Conservation (phyloP, 164 flowering plant genomes). For the Cinnamomum chago region DNA sequence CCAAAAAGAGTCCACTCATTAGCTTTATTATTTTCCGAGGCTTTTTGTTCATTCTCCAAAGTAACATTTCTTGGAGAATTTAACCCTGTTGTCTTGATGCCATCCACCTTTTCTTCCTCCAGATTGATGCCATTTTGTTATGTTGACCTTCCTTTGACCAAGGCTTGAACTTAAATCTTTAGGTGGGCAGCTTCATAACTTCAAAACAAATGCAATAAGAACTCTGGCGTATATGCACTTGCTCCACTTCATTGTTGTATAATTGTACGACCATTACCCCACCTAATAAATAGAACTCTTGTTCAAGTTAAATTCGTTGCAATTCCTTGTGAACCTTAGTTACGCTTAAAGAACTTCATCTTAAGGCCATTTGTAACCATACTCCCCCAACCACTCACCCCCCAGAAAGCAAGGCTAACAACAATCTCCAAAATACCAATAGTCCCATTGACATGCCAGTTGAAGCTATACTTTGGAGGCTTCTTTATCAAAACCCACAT, state of each 20-base stretch:
- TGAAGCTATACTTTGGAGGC: constrained; percentile 75
- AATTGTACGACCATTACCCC: not conserved
- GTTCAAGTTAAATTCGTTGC: not conserved
- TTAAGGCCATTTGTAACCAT: constrained; percentile 83
- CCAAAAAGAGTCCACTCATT: too few species aligned
- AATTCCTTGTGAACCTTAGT: constrained; percentile 15
- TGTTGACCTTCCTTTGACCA: too few species aligned
- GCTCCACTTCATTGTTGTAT: not conserved
- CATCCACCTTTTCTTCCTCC: not conserved
- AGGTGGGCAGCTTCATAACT: not conserved
- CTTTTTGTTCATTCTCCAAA: too few species aligned
- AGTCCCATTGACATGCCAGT: constrained; percentile 89
- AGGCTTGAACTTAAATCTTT: not conserved
- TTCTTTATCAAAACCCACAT: constrained; percentile 94
- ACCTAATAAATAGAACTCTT: not conserved
- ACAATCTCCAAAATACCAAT: constrained; percentile 86
- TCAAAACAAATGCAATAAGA: not conserved
- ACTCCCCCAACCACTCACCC: too few species aligned
- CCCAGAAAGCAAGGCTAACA: constrained; percentile 85
- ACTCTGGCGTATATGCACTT: not conserved
- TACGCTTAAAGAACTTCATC: constrained; percentile 74
- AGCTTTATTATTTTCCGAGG: too few species aligned
- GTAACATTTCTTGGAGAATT: too few species aligned
- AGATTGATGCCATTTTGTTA: too few species aligned
- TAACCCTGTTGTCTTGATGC: too few species aligned